These are phyloP conservation scores for Dactylellina drechsleri DNA, from an alignment of 2,329 filamentous ascomycete species.

Conservation along the genomic window DNA sequence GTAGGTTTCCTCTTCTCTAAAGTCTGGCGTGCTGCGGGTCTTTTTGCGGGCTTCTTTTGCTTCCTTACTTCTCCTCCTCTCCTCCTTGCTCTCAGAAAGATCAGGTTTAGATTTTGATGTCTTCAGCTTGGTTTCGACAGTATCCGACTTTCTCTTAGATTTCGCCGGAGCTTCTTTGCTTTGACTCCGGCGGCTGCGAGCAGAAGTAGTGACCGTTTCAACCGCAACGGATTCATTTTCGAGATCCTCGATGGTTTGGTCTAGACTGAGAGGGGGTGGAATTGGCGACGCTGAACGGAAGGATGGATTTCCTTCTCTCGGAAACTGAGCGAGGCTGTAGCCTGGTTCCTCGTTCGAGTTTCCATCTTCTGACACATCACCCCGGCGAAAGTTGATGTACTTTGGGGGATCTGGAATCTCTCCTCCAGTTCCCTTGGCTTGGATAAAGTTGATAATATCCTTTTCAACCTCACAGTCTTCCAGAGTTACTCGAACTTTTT, in stretches of 20 bases:
- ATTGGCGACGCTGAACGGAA: conserved; percentile 97
- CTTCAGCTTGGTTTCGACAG: conserved; percentile 25
- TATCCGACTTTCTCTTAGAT: conserved; percentile 52
- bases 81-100: conserved; percentile 35
- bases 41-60: conserved; percentile 44
- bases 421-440: conserved; percentile 87
- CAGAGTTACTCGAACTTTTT: conserved; percentile 91
- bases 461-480: conserved; percentile 98
- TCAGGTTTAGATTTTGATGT: conserved; percentile 49
- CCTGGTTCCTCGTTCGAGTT: conserved; percentile 87
- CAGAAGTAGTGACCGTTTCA: conserved; percentile 44
- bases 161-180: conserved; percentile 37
- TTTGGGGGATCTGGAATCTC: conserved; percentile 97
- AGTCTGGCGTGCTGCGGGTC: conserved; percentile 46
- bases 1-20: conserved; percentile 45
- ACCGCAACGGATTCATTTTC: conserved; percentile 40
- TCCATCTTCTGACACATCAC: conserved; percentile 79
- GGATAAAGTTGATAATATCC: conserved; percentile 90
- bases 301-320: conserved; percentile 91
- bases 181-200: conserved; percentile 44
- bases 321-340: conserved; percentile 96
- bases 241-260: conserved; percentile 31
- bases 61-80: conserved; percentile 37
- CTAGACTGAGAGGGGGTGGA: conserved; percentile 74
- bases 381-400: conserved; percentile 98